Evolutionary conservation across 2,329 filamentous ascomycete species (phyloP).

Genomic region (Fusarium tanahbumbuense): DNA sequence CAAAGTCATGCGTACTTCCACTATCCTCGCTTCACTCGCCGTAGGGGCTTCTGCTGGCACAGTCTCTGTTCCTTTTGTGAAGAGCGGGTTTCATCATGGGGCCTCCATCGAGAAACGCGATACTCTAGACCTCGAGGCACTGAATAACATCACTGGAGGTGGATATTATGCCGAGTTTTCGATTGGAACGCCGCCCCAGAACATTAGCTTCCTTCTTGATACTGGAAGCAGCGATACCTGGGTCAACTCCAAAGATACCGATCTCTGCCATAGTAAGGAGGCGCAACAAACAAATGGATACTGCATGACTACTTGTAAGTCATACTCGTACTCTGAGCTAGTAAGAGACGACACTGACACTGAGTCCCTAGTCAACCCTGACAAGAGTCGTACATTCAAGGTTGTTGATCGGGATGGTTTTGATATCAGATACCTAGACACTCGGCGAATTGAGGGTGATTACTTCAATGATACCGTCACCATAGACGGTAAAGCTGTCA

Average conservation of each 20-base stretch:
- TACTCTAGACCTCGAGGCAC: slow-evolving; percentile 50
- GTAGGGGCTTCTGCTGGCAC: slow-evolving; percentile 43
- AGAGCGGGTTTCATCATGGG: slow-evolving; percentile 18
- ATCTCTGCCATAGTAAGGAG: slow-evolving; percentile 63
- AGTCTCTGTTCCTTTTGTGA: slow-evolving; percentile 40
- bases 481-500: slow-evolving; percentile 61
- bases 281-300: slow-evolving; percentile 53
- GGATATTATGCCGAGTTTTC: slow-evolving; percentile 68
- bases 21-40: slow-evolving; percentile 35
- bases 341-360: neutral
- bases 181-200: slow-evolving; percentile 70
- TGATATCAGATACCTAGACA: slow-evolving; percentile 71
- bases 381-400: slow-evolving; percentile 61
- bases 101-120: slow-evolving; percentile 43
- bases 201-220: slow-evolving; percentile 66
- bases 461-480: slow-evolving; percentile 68
- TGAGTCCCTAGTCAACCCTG: slow-evolving; percentile 52
- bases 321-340: neutral
- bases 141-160: slow-evolving; percentile 66
- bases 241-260: slow-evolving; percentile 68
- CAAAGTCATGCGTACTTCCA: slow-evolving; percentile 32
- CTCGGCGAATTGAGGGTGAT: slow-evolving; percentile 64
- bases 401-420: slow-evolving; percentile 60
- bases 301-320: slow-evolving; percentile 54
- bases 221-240: slow-evolving; percentile 74